Evolutionary conservation across 2,329 filamentous ascomycete species (phyloP), one percentile per base, ranked within the genome.

Genomic region (Colletotrichum tanaceti): DNA sequence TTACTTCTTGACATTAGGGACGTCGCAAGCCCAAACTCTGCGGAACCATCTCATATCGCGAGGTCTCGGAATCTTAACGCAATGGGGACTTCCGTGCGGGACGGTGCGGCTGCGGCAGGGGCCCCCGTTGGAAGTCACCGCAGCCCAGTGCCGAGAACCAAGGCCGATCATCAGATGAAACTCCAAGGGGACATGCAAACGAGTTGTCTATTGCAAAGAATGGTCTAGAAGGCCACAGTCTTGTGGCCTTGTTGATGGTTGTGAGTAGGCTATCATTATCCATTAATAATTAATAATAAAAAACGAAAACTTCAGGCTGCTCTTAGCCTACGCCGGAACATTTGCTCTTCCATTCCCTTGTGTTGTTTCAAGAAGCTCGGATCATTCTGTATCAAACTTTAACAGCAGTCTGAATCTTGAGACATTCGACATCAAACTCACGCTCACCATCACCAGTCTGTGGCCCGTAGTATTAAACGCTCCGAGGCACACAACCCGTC

Each of bases 131-230:
- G 41, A 38, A 16, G n/a, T 35, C 3, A 22, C 1, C 11, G 5
- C 32, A 24, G 49, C 46, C 22, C 32, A 60, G 58, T 46, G 58
- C 58, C 58, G 58, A 60, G 18, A 28, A n/a, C 44, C 46, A 60
- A 50, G 6, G 20, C 58, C 44, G 58, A 41, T 4, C 6, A 38
- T 58, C 28, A 10, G 35, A 35, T 24, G 43, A 24, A 6, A 16
- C 18, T 7, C 32, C 7, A 14, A 5, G 1, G 18, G 14, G 1
- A 28, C 32, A 35, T 35, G 1, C 10, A 24, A 14, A 10, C 13
- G 13, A 24, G 22, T 4, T 24, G 13, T 20, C 5, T 49, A 13
- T 9, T 11, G 6, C 10, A 4, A 5, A 13, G 3, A 20, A 22
- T 35, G 32, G 9, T 35, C 3, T 11, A 11, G 4, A 22, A 10